These are phyloP conservation scores for Psidium friedrichsthalianum DNA, from an alignment of 345 rosid species.

Conservation along the genomic window DNA sequence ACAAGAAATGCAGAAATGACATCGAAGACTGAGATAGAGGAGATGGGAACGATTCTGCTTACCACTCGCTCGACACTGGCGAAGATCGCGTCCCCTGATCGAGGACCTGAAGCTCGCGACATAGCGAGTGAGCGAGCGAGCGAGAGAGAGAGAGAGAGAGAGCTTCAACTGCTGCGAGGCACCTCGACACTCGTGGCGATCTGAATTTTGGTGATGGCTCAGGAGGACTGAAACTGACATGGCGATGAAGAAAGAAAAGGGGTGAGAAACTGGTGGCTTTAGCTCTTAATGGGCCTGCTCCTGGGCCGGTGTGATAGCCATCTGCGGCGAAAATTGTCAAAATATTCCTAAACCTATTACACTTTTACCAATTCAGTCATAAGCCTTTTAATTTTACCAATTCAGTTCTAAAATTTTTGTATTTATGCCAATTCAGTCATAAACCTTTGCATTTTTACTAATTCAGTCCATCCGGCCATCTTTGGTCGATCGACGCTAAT, in stretches of 20 bases:
- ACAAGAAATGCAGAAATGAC: background rate
- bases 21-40: background rate
- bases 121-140: background rate
- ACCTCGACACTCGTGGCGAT: background rate
- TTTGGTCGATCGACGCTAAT: too few relatives aligned
- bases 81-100: conserved; percentile 92
- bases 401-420: too few relatives aligned
- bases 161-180: background rate
- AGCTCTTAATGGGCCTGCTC: background rate
- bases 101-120: conserved; percentile 47
- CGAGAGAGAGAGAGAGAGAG: background rate
- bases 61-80: conserved; percentile 83
- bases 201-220: background rate
- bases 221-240: background rate
- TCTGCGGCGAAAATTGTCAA: background rate
- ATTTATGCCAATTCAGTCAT: too few relatives aligned
- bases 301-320: background rate
- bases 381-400: too few relatives aligned
- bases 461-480: too few relatives aligned
- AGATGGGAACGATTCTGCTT: background rate
- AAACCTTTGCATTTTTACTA: too few relatives aligned
- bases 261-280: background rate
- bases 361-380: too few relatives aligned
- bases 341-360: too few relatives aligned
- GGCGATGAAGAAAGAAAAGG: background rate